phyloP scores from a whole-genome alignment of 2,329 filamentous ascomycete genomes.

The Pseudocercospora fijiensis region DNA sequence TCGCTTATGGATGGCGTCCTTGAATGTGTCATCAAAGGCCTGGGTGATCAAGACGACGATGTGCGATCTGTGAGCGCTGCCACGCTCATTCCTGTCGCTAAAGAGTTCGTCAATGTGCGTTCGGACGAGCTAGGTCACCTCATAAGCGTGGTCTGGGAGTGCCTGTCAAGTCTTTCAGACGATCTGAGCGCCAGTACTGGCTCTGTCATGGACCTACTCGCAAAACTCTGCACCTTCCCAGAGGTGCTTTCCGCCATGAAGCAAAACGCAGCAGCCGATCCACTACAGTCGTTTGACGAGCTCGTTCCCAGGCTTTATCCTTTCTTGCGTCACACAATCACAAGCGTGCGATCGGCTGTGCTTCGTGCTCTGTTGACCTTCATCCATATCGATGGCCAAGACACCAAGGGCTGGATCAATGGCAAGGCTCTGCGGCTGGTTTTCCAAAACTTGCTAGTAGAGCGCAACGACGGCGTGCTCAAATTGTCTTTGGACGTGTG shows the following conservation, averaged over 20 bases:
- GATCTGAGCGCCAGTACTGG: slow-evolving; percentile 96
- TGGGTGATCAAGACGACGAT: slow-evolving; percentile 89
- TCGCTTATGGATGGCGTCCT: slow-evolving; percentile 91
- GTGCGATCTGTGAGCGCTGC: slow-evolving; percentile 95
- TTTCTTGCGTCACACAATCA: slow-evolving; percentile 95
- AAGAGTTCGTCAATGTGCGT: slow-evolving; percentile 87
- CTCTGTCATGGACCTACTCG: slow-evolving; percentile 96
- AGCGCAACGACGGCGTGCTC: slow-evolving; percentile 80
- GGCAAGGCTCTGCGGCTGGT: slow-evolving; percentile 83
- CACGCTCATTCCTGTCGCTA: slow-evolving; percentile 93
- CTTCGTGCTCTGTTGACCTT: slow-evolving; percentile 91
- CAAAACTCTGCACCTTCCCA: slow-evolving; percentile 91
- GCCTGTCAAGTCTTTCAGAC: slow-evolving; percentile 92
- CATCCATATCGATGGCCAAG: slow-evolving; percentile 76
- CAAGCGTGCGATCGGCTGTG: slow-evolving; percentile 88
- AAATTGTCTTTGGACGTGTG: slow-evolving; percentile 84
- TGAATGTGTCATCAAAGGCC: slow-evolving; percentile 87
- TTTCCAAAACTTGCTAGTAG: slow-evolving; percentile 93
- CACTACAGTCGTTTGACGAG: slow-evolving; percentile 85
- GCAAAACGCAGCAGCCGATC: slow-evolving; percentile 74
- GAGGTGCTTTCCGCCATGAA: slow-evolving; percentile 95
- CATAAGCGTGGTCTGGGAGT: slow-evolving; percentile 96
- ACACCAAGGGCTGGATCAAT: slow-evolving; percentile 85
- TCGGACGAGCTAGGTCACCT: slow-evolving; percentile 74
- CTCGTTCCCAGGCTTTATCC: slow-evolving; percentile 92